phyloP scores from a whole-genome alignment of 2,329 filamentous ascomycete species.

The Chalara sp. region DNA sequence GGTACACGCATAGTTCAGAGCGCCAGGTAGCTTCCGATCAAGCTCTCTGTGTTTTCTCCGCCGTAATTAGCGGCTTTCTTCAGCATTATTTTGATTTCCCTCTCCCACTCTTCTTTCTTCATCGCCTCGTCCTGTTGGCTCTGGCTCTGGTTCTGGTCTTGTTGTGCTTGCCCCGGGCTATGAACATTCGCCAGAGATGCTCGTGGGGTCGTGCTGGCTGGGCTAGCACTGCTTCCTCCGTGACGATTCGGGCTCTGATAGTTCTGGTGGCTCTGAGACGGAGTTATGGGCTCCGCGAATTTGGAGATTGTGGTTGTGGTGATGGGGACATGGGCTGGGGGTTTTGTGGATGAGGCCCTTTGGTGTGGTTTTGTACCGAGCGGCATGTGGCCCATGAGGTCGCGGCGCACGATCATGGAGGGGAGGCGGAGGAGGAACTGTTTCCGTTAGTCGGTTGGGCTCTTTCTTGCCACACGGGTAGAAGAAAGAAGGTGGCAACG shows the following conservation, averaged over 20 bases:
- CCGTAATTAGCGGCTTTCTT: slow-evolving; percentile 19
- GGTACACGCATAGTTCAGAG: slow-evolving; percentile 8
- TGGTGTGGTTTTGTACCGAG: slow-evolving; percentile 7
- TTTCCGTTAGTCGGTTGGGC: background rate
- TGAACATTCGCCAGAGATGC: background rate
- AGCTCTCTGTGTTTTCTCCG: slow-evolving; percentile 17
- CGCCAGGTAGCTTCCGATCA: slow-evolving; percentile 20
- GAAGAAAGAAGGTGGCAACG: background rate
- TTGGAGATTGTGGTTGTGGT: background rate
- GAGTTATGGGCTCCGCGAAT: background rate
- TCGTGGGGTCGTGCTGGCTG: background rate
- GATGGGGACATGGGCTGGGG: slow-evolving; percentile 7
- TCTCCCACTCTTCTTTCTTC: slow-evolving; percentile 38
- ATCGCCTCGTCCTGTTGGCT: slow-evolving; percentile 42
- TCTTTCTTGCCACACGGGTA: slow-evolving; percentile 3
- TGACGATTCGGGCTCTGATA: background rate
- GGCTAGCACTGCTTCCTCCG: background rate
- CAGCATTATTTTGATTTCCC: slow-evolving; percentile 32
- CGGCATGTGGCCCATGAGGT: slow-evolving; percentile 17
- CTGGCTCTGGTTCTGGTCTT: slow-evolving; percentile 8
- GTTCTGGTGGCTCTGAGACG: background rate
- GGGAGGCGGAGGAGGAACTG: slow-evolving; percentile 53
- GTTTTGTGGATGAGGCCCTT: slow-evolving; percentile 1
- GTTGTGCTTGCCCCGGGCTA: background rate
- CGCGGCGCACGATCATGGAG: slow-evolving; percentile 49